Base-by-base conservation (phyloP, 768 basidiomycete species). In the Gautieria morchelliformis region DNA sequence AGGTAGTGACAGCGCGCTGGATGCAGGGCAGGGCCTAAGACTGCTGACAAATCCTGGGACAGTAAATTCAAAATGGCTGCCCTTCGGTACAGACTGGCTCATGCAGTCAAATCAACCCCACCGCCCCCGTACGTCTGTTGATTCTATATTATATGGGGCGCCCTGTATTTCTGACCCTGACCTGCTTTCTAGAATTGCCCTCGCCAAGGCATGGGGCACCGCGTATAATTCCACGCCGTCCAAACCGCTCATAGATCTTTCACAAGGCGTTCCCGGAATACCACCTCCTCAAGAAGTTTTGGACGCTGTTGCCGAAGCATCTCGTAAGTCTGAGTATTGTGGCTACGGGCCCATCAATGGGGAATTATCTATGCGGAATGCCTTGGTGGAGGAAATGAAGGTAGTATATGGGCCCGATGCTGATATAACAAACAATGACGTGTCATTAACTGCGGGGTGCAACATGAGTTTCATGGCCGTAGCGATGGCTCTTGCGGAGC, bases 191-290 rank as follows among this genome's bases (percentile, higher is more conserved):
- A 83, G 83, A 14, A 82, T 85, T 48, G 77, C 82, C 1, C 71
- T 71, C 35, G 83, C 81, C 15, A 77, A 80, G 54, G 70, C 73
- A 71, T 86, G 84, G 84, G 78, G 73, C 0, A 61, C 64, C 20
- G 62, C 68, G 12, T 84, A 81, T 66, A 61, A 61, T 5, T 64
- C 75, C 0, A 74, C 76, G 0, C 64, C 71, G 0, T 64, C 58
- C 22, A 72, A 74, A 9, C 82, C 80, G 0, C 69, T 89, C 2
- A 74, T 90, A n/a, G 77, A 81, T 63, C 82, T 89, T 74, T 83
- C 84, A 1, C 87, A 90, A 68, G 85, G 90, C 41, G 81, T 83
- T 0, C 90, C 90, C 0, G 83, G 84, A 5, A 73, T 71, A 0
- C 79, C 83, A 0, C 89, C 90, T 0, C 79, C 84, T 2, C 64